A percentile compares a stretch with the other conserved stretches of the same genome.
These are phyloP conservation scores for Fusarium scirpi DNA, from an alignment of 2,329 filamentous ascomycete genomes.

Conservation along the genomic window DNA sequence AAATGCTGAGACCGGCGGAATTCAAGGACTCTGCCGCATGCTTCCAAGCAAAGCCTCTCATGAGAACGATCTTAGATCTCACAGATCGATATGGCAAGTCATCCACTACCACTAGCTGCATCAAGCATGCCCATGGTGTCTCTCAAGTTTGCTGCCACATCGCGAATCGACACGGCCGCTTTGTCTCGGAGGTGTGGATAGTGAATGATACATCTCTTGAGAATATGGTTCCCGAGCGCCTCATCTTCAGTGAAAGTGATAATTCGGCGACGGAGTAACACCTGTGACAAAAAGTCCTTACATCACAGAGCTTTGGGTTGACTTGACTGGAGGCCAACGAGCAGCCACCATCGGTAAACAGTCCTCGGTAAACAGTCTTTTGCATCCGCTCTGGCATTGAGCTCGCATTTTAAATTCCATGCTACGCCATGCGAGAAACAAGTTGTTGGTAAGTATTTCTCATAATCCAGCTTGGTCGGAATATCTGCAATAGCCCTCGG, in stretches of 20 bases:
- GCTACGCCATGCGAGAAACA: not conserved
- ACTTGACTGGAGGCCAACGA: not conserved
- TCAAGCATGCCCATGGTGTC: not conserved
- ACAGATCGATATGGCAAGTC: not conserved
- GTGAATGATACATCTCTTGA: not conserved
- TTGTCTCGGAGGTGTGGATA: not conserved
- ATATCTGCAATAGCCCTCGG: not conserved
- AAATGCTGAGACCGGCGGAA: not conserved
- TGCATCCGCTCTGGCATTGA: not conserved
- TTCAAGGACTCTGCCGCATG: not conserved
- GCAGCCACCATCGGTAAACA: not conserved
- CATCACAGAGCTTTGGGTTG: not conserved
- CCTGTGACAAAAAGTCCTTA: not conserved
- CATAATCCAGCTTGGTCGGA: not conserved
- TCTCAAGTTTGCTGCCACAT: not conserved
- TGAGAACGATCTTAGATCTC: not conserved
- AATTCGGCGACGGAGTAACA: not conserved
- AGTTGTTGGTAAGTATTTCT: not conserved
- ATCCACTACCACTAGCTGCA: no score
- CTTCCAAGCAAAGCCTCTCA: not conserved
- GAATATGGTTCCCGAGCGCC: not conserved
- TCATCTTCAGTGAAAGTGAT: not conserved
- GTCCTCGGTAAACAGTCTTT: not conserved
- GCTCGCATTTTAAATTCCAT: not conserved
- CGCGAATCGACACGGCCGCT: not conserved